These are phyloP conservation scores for Golubevia pallescens DNA, from an alignment of 1,284 basidiomycete genomes.

Conservation along the genomic window DNA sequence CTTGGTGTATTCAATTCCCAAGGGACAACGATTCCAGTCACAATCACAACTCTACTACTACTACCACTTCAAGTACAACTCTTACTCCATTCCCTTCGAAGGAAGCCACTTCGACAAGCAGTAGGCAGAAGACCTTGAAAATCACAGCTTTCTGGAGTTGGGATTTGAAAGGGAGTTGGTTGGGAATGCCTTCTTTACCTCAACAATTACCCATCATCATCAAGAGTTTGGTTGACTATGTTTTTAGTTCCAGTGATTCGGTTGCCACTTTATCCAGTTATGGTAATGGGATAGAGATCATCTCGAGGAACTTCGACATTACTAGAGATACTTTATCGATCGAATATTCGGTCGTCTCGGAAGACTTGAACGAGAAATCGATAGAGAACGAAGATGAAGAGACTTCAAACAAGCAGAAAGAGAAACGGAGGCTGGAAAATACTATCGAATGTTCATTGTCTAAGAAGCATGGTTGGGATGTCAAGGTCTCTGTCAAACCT, in stretches of 20 bases:
- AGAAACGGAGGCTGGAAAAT: slow-evolving; percentile 74
- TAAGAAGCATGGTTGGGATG: slow-evolving; percentile 84
- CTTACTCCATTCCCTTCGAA: no score
- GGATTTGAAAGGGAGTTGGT: slow-evolving; percentile 86
- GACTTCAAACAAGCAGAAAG: slow-evolving; percentile 55
- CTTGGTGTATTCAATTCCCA: slow-evolving; percentile 82
- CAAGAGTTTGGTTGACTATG: slow-evolving; percentile 77
- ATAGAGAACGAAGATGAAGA: slow-evolving; percentile 29
- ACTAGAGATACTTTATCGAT: slow-evolving; percentile 80
- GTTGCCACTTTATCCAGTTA: slow-evolving; percentile 80
- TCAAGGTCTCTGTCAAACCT: slow-evolving; percentile 70
- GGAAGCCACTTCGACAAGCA: neutral
- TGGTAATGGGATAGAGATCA: slow-evolving; percentile 81
- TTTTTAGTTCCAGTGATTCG: slow-evolving; percentile 75
- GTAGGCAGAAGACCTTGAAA: slow-evolving; percentile 17
- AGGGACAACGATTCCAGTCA: no score
- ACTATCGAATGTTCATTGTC: slow-evolving; percentile 82
- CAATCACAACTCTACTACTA: no score
- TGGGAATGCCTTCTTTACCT: slow-evolving; percentile 39
- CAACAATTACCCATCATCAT: slow-evolving; percentile 83
- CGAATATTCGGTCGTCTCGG: slow-evolving; percentile 81
- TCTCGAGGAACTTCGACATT: slow-evolving; percentile 77
- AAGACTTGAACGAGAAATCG: slow-evolving; percentile 72
- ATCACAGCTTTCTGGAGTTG: slow-evolving; percentile 95
- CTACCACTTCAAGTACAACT: no score